Base-by-base conservation (phyloP, 768 basidiomycete genomes). In the Daedalea quercina region DNA sequence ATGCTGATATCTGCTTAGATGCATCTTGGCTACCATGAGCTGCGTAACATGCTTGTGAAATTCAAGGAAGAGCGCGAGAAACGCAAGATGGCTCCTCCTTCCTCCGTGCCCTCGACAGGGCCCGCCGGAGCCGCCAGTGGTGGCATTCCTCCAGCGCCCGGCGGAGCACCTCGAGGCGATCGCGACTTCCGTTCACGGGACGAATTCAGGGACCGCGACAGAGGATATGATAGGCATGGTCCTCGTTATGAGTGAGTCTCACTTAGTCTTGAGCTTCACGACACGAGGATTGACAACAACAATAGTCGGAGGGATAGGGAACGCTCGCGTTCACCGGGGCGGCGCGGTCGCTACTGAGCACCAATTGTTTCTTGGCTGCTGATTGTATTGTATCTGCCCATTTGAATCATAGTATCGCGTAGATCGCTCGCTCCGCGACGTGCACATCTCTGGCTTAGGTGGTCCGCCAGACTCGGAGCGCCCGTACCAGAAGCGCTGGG, bases 11-110 rank as follows among this genome's bases (percentile, higher is more conserved):
- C 40, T 8, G 20, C 33, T 43, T 68, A 97, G 96, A 95, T 99
- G 91, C 96, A 98, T 76, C 71, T 98, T 64, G 96, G 96, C 9
- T 99, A 99, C 73, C 94, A 97, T 69, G 94, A 98, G 72, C 78
- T 99, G 56, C 90, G 96, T 52, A 90, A 94, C 71, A 89, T 96
- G 82, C 78, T 99, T 50, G 69, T 75, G 54, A 89, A 91, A 65
- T 96, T 97, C 70, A 84, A 85, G 57, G 94, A 94, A 66, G 89
- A 93, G 50, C 85, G 94, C 54, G 87, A 90, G 68, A 89, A 88
- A 70, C 76, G 76, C 54, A 84, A 87, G 64, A 84, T 81, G 65
- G 75, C 70, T 57, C 77, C 76, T 37, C 76, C 80, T 53, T 69
- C 75, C 45, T 57, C 64, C 9, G 60, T 50, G 23, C 61, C 70